A percentile compares a stretch with the other conserved stretches of the same genome.
Conservation (phyloP, 768 basidiomycete species). For the Rhizopogon rudus region DNA sequence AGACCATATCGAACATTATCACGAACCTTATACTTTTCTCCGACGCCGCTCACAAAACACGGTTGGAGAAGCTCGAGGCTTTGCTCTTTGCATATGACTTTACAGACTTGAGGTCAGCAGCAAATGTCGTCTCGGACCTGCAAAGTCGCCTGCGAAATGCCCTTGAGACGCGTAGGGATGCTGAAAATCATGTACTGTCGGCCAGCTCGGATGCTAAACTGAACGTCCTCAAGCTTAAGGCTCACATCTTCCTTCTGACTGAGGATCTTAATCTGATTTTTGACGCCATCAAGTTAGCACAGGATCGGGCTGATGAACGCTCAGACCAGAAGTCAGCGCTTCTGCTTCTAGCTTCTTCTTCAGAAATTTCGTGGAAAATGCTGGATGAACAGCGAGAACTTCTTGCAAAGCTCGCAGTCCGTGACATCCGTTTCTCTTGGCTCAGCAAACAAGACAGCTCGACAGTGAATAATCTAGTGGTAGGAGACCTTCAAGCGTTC, state of each 20-base stretch:
- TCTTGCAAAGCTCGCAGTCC: constrained; percentile 82
- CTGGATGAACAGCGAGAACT: constrained; percentile 66
- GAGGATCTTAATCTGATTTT: constrained; percentile 84
- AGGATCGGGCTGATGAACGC: constrained; percentile 64
- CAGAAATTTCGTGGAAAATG: constrained; percentile 92
- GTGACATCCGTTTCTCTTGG: constrained; percentile 76
- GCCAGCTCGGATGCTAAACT: constrained; percentile 37
- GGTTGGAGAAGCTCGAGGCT: constrained; percentile 73
- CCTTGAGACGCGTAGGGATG: constrained; percentile 45
- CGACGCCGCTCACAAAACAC: constrained; percentile 77
- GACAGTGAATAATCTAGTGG: constrained; percentile 67
- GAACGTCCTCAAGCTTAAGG: constrained; percentile 63
- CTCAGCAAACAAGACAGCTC: constrained; percentile 85
- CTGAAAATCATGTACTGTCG: constrained; percentile 27
- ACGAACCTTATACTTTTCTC: constrained; percentile 87
- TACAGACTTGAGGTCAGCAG: constrained; percentile 67
- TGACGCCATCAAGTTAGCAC: constrained; percentile 79
- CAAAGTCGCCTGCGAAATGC: constrained; percentile 69
- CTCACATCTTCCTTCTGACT: constrained; percentile 64
- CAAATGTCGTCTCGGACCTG: constrained; percentile 62
- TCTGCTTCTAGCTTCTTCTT: constrained; percentile 73
- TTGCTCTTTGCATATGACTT: constrained; percentile 88
- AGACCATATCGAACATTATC: constrained; percentile 81
- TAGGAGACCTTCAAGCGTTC: constrained; percentile 78
- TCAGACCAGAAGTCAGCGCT: constrained; percentile 77